Evolutionary conservation across 179 eudicot species (phyloP), one percentile per base, ranked within the genome.

Genomic region (Patellifolia procumbens): DNA sequence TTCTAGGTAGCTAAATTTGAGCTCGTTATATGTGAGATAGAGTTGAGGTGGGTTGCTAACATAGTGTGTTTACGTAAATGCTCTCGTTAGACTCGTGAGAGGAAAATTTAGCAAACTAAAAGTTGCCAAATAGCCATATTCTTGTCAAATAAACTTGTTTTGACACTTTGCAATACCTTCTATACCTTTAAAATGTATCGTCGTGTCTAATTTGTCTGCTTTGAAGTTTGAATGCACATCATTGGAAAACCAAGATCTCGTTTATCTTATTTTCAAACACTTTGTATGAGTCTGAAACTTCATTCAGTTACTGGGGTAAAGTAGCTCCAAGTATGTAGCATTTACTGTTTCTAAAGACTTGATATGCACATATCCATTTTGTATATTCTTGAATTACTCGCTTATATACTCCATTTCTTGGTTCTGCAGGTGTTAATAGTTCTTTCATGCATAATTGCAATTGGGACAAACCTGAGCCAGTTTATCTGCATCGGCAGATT

Each of bases 401-500:
- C 29, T 58, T 46, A 34, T 24, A 19, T 11, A 37, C 31, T 39
- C 51, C 34, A n/a, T 37, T 29, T 26, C 42, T 34, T 55, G 45
- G 42, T 49, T 58, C 68, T 67, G 53, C 86, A 83, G 86, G 7
- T 80, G 73, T 73, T 83, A 32, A 79, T 83, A 22, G 73, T 67
- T 34, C 73, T 83, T 42, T 80, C 86, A 60, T 80, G 86, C 86
- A 80, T 78, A 60, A 83, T 83, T 35, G 83, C 83, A 34, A 80
- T 83, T 59, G 83, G 86, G 45, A 83, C 86, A 74, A 83, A 83
- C 81, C 76, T 83, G 43, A 83, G 86, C 81, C 86, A 83, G 70
- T 79, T 83, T 59, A 83, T 83, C 81, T 83, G 86, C 86, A 83
- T 83, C 1, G 83, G 83, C 34, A 80, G 86, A 80, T 83, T 83